Evolutionary conservation across 164 flowering plant species (phyloP).

Genomic region (Annona squamosa): DNA sequence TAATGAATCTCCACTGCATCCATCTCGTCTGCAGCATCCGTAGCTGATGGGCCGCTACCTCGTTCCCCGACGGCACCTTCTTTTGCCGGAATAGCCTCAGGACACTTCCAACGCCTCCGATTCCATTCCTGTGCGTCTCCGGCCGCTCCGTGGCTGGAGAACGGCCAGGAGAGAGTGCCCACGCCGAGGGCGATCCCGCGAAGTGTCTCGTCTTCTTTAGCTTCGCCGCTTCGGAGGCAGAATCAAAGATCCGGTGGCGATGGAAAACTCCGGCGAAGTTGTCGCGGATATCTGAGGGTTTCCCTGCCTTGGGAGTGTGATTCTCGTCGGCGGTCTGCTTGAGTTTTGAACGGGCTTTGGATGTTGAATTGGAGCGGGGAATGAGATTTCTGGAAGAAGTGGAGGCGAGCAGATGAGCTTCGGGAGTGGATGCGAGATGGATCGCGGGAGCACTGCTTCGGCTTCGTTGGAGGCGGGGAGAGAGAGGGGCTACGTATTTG

Average conservation of each 20-base stretch:
- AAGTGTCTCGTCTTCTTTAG: constrained; percentile 14
- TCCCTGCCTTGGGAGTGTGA: neutral
- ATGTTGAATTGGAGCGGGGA: constrained; percentile 29
- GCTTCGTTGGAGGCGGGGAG: constrained; percentile 30
- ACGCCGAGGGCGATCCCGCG: constrained; percentile 50
- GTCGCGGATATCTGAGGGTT: constrained; percentile 4
- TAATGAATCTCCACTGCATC: constrained; percentile 69
- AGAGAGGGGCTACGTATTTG: constrained; percentile 2
- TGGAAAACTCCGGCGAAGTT: constrained; percentile 7
- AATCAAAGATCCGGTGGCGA: constrained; percentile 2
- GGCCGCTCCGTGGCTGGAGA: constrained; percentile 11
- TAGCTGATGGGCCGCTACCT: constrained; percentile 41
- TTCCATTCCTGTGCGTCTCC: constrained; percentile 14
- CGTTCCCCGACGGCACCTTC: constrained; percentile 27
- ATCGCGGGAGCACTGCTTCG: constrained; percentile 20
- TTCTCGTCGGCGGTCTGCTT: constrained; percentile 7
- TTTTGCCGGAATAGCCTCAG: constrained; percentile 49
- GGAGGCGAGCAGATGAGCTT: constrained; percentile 5
- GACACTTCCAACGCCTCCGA: constrained; percentile 33
- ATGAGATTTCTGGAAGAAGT: constrained; percentile 6
- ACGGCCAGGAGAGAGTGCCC: constrained; percentile 77
- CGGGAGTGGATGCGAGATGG: neutral
- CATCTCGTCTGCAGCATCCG: constrained; percentile 40
- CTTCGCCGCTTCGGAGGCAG: neutral
- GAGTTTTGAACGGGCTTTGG: constrained; percentile 12